These are phyloP conservation scores for Phaffia rhodozyma DNA, from an alignment of 1,284 basidiomycete species.

Conservation along the genomic window DNA sequence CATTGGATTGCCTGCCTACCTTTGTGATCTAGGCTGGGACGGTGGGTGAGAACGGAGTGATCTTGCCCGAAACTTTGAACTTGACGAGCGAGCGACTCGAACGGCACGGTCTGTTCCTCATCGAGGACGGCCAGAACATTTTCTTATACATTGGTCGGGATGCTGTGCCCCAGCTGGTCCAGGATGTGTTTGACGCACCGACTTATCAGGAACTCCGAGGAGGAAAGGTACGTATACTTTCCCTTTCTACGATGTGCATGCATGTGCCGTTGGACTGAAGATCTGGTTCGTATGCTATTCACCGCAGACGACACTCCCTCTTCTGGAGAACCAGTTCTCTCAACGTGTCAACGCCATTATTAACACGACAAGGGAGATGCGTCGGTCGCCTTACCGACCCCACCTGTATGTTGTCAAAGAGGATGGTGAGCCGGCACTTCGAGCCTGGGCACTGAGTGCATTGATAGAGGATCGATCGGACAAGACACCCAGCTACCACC, in stretches of 20 bases:
- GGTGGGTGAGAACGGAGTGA: constrained; percentile 57
- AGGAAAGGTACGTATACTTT: constrained; percentile 83
- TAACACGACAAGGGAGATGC: constrained; percentile 80
- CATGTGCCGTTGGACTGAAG: background rate
- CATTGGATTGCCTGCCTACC: background rate
- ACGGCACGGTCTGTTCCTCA: constrained; percentile 88
- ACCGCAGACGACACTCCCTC: constrained; percentile 49
- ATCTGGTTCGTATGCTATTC: background rate
- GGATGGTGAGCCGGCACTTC: constrained; percentile 86
- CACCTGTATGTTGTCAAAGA: constrained; percentile 98
- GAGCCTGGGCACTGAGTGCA: constrained; percentile 87
- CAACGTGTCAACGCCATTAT: constrained; percentile 86
- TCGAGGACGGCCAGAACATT: constrained; percentile 95
- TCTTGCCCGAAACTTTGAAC: constrained; percentile 76
- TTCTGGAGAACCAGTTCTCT: constrained; percentile 77
- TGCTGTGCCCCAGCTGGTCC: constrained; percentile 82
- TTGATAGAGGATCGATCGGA: constrained; percentile 95
- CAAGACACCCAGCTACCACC: constrained; percentile 86
- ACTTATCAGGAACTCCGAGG: constrained; percentile 64
- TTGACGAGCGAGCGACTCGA: constrained; percentile 87
- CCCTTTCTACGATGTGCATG: constrained; percentile 53
- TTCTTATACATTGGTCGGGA: constrained; percentile 97
- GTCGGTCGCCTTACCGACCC: constrained; percentile 61
- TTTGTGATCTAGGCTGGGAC: background rate
- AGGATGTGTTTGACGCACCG: constrained; percentile 88